phyloP scores from a whole-genome alignment of 148 eudicot genomes.

The Camellia lanceoleosa region DNA sequence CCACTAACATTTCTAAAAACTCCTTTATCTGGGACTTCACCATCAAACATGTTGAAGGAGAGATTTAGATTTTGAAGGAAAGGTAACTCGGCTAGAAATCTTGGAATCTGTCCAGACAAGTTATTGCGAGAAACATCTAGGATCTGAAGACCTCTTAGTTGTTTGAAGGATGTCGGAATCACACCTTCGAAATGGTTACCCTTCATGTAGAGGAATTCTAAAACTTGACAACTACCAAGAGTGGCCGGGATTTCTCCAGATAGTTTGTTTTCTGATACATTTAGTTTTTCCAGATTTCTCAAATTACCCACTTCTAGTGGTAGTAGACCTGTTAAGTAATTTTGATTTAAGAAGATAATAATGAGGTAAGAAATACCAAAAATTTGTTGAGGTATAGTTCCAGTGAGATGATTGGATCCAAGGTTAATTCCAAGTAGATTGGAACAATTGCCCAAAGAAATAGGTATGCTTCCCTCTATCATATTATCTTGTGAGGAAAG shows the following conservation, averaged over 20 bases:
- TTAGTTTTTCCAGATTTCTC: neutral
- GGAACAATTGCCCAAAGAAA: neutral
- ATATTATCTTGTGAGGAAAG: neutral
- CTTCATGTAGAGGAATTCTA: neutral
- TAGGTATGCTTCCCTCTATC: slow-evolving; percentile 12
- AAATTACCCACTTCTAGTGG: slow-evolving; percentile 11
- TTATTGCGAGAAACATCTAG: slow-evolving; percentile 20
- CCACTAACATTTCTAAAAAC: slow-evolving; percentile 5
- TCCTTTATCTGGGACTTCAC: slow-evolving; percentile 21
- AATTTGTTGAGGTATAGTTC: neutral
- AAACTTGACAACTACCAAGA: slow-evolving; percentile 3
- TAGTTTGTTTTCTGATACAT: slow-evolving; percentile 12
- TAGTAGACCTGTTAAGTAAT: slow-evolving; percentile 12
- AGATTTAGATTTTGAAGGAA: neutral
- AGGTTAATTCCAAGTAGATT: neutral
- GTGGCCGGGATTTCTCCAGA: slow-evolving; percentile 8
- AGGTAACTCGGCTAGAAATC: neutral
- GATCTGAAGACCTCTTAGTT: neutral
- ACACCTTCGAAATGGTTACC: slow-evolving; percentile 21
- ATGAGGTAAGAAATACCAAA: neutral
- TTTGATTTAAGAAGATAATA: neutral
- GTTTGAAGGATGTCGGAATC: slow-evolving; percentile 11
- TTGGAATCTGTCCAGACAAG: slow-evolving; percentile 22
- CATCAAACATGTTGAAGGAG: slow-evolving; percentile 17
- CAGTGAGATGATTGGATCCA: neutral